Percentiles rank a stretch among this genome's conserved stretches.
These are phyloP conservation scores for Pelomyxa schiedti DNA, from an alignment of 78 protist species.

Conservation along the genomic window DNA sequence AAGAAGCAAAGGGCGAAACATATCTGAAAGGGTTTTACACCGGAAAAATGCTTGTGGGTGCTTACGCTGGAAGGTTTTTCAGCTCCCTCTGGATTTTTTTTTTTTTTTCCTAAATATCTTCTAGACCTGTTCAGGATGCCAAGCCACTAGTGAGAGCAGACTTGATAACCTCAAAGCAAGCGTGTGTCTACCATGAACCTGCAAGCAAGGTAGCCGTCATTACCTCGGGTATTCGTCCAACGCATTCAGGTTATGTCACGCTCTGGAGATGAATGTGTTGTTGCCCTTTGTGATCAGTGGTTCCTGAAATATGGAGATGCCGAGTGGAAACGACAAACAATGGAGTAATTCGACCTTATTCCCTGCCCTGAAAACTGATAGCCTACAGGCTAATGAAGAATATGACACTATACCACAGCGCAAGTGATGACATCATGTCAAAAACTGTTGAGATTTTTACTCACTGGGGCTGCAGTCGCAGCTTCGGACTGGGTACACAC, in stretches of 20 bases:
- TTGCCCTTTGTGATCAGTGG: conserved; percentile 95
- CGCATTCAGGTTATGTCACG: conserved; percentile 85
- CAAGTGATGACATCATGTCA: conserved; percentile 36
- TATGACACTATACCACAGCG: conserved; percentile 39
- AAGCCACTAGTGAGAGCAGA: conserved; percentile 58
- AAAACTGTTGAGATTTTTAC: conserved; percentile 44
- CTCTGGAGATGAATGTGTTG: conserved; percentile 96
- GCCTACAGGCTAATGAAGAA: conserved; percentile 14
- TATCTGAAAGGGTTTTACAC: conserved; percentile 78
- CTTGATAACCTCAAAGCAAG: conserved; percentile 53
- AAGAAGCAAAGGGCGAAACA: conserved; percentile 76
- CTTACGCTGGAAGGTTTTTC: conserved; percentile 41
- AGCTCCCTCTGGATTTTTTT: background rate
- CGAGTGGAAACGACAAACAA: conserved; percentile 72
- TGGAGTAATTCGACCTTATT: too few relatives aligned
- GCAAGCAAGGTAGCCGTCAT: too few relatives aligned
- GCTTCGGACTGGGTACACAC: conserved; percentile 95
- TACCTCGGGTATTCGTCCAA: too few relatives aligned
- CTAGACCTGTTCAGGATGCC: conserved; percentile 62
- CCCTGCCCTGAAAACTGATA: too few relatives aligned
- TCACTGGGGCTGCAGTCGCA: conserved; percentile 98
- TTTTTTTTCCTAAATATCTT: background rate
- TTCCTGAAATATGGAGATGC: conserved; percentile 93
- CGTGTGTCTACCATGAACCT: conserved; percentile 90
- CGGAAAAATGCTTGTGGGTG: conserved; percentile 81